Base-by-base conservation (phyloP, 108 stramenopile species). In the Skeletonema marinoi region DNA sequence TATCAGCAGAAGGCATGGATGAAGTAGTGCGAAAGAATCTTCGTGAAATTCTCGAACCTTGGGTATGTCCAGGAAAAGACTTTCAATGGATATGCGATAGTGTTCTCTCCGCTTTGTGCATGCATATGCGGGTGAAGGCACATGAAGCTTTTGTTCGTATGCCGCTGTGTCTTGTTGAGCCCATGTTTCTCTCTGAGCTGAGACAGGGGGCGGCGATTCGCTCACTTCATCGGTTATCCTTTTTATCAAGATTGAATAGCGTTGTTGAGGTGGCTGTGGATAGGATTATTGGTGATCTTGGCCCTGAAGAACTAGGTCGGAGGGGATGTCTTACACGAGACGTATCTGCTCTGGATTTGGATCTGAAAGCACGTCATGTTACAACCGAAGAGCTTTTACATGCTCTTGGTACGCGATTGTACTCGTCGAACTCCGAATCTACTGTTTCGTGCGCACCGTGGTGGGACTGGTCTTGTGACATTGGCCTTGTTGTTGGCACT, bases 401-500 rank as follows among this genome's bases (percentile, higher is more conserved):
- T 35, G 80, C 87, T 1, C 78, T 88, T 44, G 84, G 89, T 32
- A 21, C 54, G 33, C 64, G 69, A 19, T 39, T 50, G 33, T 85
- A 39, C 31, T 80, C 75, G 78, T 5, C 73, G 75, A 36, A 62
- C 60, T 73, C 61, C 14, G 75, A 72, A 66, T 75, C 63, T 8
- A 56, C 65, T 32, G 73, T 54, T 33, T n/a, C 75, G 6, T 88
- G 86, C 7, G 88, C 86, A 25, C 77, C 75, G 10, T 94, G 93
- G 94, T 95, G 94, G 94, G 92, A 95, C 66, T 79, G 89, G 25
- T 81, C 81, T 29, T 95, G 94, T 72, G 94, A 95, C 73, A 75
- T 95, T 38, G 92, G 84, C 10, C 83, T 95, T 38, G 33, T 93
- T 17, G 51, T 95, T 32, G 94, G 94, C 36, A 90, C 94, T 30